Evolutionary conservation across 176 grass and related monocot genomes (phyloP).

Genomic region (Alopecurus myosuroides): DNA sequence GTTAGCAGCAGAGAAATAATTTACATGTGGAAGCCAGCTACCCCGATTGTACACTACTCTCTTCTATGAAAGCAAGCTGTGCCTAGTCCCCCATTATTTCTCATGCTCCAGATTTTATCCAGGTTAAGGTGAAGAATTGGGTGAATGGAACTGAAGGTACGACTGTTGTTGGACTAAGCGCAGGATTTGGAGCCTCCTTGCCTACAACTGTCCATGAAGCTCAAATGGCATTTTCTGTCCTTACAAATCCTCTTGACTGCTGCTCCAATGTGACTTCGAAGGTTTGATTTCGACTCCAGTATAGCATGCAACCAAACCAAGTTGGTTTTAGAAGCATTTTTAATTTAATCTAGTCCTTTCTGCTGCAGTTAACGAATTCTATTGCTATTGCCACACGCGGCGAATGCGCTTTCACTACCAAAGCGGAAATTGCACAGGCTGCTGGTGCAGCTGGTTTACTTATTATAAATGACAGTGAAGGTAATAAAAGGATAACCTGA

Average conservation of each 20-base stretch:
- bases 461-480: slow-evolving; percentile 94
- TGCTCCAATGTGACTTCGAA: slow-evolving; percentile 73
- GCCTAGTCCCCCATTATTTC: not conserved
- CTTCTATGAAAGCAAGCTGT: not conserved
- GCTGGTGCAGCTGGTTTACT: slow-evolving; percentile 73
- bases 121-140: slow-evolving; percentile 95
- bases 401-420: slow-evolving; percentile 81
- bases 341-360: slow-evolving; percentile 1
- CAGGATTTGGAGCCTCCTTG: slow-evolving; percentile 66
- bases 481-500: slow-evolving; percentile 19
- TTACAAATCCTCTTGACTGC: slow-evolving; percentile 68
- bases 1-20: not conserved
- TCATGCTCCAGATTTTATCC: slow-evolving; percentile 29
- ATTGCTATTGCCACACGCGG: slow-evolving; percentile 77
- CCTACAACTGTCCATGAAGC: slow-evolving; percentile 49
- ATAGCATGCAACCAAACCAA: not conserved
- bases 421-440: slow-evolving; percentile 77
- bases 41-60: too few species aligned
- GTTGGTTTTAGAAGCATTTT: not conserved
- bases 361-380: slow-evolving; percentile 63
- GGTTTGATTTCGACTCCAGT: slow-evolving; percentile 28
- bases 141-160: slow-evolving; percentile 64
- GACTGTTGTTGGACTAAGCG: slow-evolving; percentile 69
- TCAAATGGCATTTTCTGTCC: slow-evolving; percentile 47
- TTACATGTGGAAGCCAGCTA: not conserved